Percentiles rank a stretch among this genome's conserved stretches.
Evolutionary conservation across 2,329 filamentous ascomycete genomes (phyloP).

Genomic region (Nemania sp.): DNA sequence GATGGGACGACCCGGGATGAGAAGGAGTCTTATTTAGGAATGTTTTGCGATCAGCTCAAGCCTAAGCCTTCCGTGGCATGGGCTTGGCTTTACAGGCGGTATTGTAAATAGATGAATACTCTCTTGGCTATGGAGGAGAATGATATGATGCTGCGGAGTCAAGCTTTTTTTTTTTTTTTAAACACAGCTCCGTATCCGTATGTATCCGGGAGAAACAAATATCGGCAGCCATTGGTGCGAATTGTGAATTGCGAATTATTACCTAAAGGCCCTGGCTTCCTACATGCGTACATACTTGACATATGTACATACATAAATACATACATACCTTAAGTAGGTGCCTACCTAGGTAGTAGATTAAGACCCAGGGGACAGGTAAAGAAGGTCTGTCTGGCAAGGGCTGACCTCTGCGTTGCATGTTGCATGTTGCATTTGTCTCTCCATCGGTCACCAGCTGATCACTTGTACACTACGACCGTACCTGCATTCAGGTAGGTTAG

Average conservation of each 20-base stretch:
- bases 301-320: no score
- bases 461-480: constrained; percentile 25
- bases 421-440: no score
- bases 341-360: no score
- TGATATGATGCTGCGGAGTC: constrained; percentile 4
- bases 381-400: constrained; percentile 14
- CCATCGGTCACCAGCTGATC: constrained; percentile 26
- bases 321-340: no score
- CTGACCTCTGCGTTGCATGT: constrained; percentile 21
- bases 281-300: no score
- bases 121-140: background rate
- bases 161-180: background rate
- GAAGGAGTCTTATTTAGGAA: background rate
- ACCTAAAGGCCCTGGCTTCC: constrained; percentile 11
- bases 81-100: background rate
- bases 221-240: constrained; percentile 23
- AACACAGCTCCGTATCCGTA: background rate
- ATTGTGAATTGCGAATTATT: constrained; percentile 10
- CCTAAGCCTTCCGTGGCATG: background rate
- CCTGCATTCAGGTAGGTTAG: constrained; percentile 19
- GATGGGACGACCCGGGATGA: background rate
- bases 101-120: background rate
- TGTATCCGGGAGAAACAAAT: constrained; percentile 3
- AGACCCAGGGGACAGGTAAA: constrained; percentile 7
- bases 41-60: constrained; percentile 3